Evolutionary conservation across 176 grass and related monocot genomes (phyloP), one percentile per base, ranked within the genome.

Genomic region (Carex scoparia): DNA sequence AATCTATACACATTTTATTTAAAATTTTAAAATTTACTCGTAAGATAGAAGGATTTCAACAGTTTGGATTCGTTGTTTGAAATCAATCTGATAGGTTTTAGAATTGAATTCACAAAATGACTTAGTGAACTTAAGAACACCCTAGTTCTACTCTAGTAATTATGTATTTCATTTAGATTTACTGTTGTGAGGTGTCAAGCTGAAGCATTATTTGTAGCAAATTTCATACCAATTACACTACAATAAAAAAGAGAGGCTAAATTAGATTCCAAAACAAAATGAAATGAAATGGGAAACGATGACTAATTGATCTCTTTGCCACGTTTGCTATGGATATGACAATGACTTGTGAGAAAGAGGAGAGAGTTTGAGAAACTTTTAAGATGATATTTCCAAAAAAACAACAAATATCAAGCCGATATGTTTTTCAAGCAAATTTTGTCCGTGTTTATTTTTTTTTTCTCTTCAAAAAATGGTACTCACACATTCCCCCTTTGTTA

Each of bases 401-500:
- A 35, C 11, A 48, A 81, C 30, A 65, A 81, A 65, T 33, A 81
- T 81, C 61, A 49, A 65, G 59, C 32, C 16, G 9, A 14, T 81
- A 16, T 48, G 15, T 48, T 3, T 11, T 60, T 59, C 49, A 78
- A 55, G 55, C 5, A 79, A 69, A 69, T n/a, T 14, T 37, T 10
- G 33, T 69, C 14, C 33, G 33, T 40, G 15, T 46, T n/a, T n/a
- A n/a, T n/a, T 71, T 71, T 2, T 51, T 51, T 70, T 62, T 23
- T 7, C 63, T 15, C 16, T 27, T 44, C 48, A 19, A 81, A 48
- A 64, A 40, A 81, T 5, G 60, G 10, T 33, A 46, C 11, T 62
- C 56, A 81, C 37, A 81, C 79, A 65, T 65, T 81, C 35, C 37
- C 13, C 79, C 56, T 65, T 81, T 10, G 44, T 64, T 63, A 44